phyloP scores from a whole-genome alignment of 768 basidiomycete species.

The Collybia nuda region DNA sequence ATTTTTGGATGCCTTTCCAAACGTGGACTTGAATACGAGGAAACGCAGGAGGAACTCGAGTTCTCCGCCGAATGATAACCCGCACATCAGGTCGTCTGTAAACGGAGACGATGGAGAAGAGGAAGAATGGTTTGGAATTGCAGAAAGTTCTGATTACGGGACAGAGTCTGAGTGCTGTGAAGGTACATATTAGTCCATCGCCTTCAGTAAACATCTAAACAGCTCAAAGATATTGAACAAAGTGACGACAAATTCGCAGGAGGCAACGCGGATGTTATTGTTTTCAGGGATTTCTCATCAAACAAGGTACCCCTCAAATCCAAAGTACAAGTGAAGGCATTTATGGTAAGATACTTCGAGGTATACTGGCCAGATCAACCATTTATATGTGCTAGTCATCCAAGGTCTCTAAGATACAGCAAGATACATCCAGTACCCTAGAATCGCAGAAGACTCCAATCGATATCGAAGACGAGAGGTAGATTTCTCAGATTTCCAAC shows the following conservation, averaged over 20 bases:
- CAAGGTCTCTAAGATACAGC: constrained; percentile 63
- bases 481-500: constrained; percentile 4
- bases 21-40: constrained; percentile 1
- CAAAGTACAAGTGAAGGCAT: constrained; percentile 58
- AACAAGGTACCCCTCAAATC: constrained; percentile 13
- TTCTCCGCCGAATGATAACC: background rate
- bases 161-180: constrained; percentile 13
- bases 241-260: constrained; percentile 46
- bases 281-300: constrained; percentile 45
- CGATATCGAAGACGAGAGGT: constrained; percentile 62
- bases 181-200: constrained; percentile 9
- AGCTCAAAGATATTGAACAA: constrained; percentile 34
- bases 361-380: background rate
- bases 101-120: constrained; percentile 19
- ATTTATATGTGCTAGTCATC: constrained; percentile 56
- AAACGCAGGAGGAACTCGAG: constrained; percentile 21
- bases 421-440: constrained; percentile 23
- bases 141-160: constrained; percentile 6
- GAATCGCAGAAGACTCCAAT: constrained; percentile 25
- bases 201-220: background rate
- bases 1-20: constrained; percentile 44
- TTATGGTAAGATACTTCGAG: constrained; percentile 58
- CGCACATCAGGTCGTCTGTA: background rate
- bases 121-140: constrained; percentile 43
- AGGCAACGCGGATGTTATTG: constrained; percentile 46